Conservation (phyloP, 169 alveolate species). For the Babesia ovis region DNA sequence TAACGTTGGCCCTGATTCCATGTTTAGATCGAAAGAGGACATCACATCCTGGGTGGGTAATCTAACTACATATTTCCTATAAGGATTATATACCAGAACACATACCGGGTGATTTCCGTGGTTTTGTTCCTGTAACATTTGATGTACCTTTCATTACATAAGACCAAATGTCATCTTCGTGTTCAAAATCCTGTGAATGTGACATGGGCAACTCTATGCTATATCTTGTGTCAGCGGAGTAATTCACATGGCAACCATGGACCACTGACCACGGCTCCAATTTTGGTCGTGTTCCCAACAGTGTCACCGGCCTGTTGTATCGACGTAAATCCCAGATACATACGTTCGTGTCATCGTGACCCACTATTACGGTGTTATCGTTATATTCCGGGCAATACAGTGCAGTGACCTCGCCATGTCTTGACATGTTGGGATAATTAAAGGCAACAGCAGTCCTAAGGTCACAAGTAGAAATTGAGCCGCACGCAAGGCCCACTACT, state of each 20-base stretch:
- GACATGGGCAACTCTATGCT: slow-evolving; percentile 1
- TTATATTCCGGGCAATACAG: slow-evolving; percentile 20
- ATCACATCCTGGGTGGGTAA: too few species aligned
- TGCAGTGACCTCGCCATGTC: slow-evolving; percentile 37
- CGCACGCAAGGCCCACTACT: slow-evolving; percentile 63
- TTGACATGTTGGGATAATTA: slow-evolving; percentile 16
- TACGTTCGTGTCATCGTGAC: slow-evolving; percentile 33
- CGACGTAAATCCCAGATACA: slow-evolving; percentile 60
- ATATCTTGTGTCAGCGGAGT: background rate
- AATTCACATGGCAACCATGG: slow-evolving; percentile 45
- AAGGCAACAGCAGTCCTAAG: slow-evolving; percentile 28
- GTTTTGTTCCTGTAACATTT: too few species aligned
- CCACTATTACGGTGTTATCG: slow-evolving; percentile 24
- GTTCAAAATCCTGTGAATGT: slow-evolving; percentile 30
- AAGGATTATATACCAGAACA: too few species aligned
- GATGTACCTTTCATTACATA: slow-evolving; percentile 38
- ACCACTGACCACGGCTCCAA: background rate
- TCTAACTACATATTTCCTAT: too few species aligned
- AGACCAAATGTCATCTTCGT: slow-evolving; percentile 59
- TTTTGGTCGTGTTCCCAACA: background rate
- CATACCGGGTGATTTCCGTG: too few species aligned
- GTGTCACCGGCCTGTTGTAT: slow-evolving; percentile 33
- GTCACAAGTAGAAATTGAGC: slow-evolving; percentile 54
- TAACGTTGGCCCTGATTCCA: background rate
- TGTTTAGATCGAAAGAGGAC: background rate